These are phyloP conservation scores for Aaosphaeria pasadenensis DNA, from an alignment of 2,329 filamentous ascomycete genomes.

Conservation along the genomic window DNA sequence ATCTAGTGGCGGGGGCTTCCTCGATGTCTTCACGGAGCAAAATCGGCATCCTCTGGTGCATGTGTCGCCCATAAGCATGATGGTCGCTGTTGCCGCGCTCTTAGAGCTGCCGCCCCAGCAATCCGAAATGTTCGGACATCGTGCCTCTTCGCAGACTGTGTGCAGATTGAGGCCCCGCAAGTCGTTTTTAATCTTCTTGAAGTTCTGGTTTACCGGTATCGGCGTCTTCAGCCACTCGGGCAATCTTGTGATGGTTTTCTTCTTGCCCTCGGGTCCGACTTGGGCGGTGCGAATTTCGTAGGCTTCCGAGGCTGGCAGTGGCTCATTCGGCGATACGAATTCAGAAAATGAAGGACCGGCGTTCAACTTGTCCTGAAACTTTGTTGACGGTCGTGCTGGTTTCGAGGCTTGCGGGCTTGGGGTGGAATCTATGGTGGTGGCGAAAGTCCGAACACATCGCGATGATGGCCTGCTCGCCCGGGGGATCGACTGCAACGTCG, in stretches of 20 bases:
- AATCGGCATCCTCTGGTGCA: constrained; percentile 96
- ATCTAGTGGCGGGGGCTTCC: constrained; percentile 75
- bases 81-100: constrained; percentile 88
- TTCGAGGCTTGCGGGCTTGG: constrained; percentile 18
- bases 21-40: constrained; percentile 91
- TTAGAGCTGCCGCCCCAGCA: constrained; percentile 95
- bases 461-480: constrained; percentile 11
- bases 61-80: constrained; percentile 99
- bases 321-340: constrained; percentile 52
- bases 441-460: constrained; percentile 25
- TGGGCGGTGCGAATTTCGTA: constrained; percentile 61
- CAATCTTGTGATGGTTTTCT: constrained; percentile 69
- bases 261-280: constrained; percentile 59
- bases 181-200: constrained; percentile 93
- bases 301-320: constrained; percentile 49
- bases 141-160: constrained; percentile 96
- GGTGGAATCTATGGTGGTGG: constrained; percentile 25
- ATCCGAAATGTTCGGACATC: constrained; percentile 95
- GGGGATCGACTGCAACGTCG: constrained; percentile 15
- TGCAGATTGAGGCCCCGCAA: constrained; percentile 84
- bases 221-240: constrained; percentile 96
- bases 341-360: constrained; percentile 63
- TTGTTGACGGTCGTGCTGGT: constrained; percentile 45
- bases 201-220: constrained; percentile 82
- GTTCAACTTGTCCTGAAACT: constrained; percentile 63